Percentiles rank a stretch among this genome's conserved stretches.
Conservation (phyloP, 2,329 filamentous ascomycete species). For the Colletotrichum melonis region DNA sequence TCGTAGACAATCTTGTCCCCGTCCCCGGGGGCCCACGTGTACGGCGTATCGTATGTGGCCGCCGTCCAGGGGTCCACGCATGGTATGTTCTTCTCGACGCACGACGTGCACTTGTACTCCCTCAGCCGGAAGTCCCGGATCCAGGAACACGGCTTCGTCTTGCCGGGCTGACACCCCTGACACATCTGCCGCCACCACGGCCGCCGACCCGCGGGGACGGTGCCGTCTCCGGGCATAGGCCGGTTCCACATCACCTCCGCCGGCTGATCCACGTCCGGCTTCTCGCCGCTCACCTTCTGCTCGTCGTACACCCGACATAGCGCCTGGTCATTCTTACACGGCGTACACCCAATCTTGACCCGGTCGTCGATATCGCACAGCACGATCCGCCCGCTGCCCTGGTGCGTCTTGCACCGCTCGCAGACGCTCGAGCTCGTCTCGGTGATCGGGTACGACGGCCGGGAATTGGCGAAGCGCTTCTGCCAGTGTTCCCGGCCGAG, state of each 20-base stretch:
- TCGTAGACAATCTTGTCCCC: slow-evolving; percentile 1
- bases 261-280: not conserved
- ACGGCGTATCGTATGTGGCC: slow-evolving; percentile 29
- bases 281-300: not conserved
- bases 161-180: not conserved
- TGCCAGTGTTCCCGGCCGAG: slow-evolving; percentile 26
- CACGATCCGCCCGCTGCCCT: not conserved
- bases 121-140: slow-evolving; percentile 21
- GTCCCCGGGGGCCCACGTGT: not conserved
- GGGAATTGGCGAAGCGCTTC: slow-evolving; percentile 28
- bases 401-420: slow-evolving; percentile 11
- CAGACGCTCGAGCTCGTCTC: slow-evolving; percentile 23
- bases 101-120: slow-evolving; percentile 34
- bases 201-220: slow-evolving; percentile 14
- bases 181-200: slow-evolving; percentile 39
- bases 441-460: slow-evolving; percentile 15
- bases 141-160: slow-evolving; percentile 11
- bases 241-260: slow-evolving; percentile 23
- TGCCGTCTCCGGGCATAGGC: slow-evolving; percentile 22
- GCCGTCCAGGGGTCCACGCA: slow-evolving; percentile 39
- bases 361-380: slow-evolving; percentile 31
- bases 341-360: slow-evolving; percentile 29
- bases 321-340: slow-evolving; percentile 3
- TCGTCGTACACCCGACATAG: slow-evolving; percentile 18
- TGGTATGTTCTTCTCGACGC: slow-evolving; percentile 28